Evolutionary conservation across 116 monocot genomes (phyloP).

Genomic region (Thalassia testudinum): DNA sequence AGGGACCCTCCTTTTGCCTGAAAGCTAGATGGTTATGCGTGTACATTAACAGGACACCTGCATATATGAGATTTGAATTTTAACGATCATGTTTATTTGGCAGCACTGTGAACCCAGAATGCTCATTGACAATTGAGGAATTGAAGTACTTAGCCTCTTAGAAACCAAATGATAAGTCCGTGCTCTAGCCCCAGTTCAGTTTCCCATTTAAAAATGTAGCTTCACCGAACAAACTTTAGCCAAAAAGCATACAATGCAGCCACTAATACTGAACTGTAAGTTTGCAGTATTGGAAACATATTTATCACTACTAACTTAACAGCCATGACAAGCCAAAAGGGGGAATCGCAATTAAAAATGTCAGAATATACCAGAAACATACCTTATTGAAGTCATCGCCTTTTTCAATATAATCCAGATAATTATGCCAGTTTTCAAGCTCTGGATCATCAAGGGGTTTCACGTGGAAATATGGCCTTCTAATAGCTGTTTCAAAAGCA

Average conservation of each 20-base stretch:
- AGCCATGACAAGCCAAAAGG: neutral
- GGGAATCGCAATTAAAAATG: conserved; percentile 1
- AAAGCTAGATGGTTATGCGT: conserved; percentile 87
- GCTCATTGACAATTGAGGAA: conserved; percentile 75
- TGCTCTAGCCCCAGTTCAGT: conserved; percentile 90
- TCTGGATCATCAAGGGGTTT: conserved; percentile 92
- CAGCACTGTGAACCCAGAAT: conserved; percentile 74
- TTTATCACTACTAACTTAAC: conserved; percentile 11
- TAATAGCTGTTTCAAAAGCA: conserved; percentile 93
- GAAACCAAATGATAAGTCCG: conserved; percentile 72
- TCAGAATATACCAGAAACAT: conserved; percentile 4
- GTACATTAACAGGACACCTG: conserved; percentile 97
- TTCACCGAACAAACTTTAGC: conserved; percentile 85
- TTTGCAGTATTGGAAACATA: conserved; percentile 18
- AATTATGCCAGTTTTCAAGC: conserved; percentile 99
- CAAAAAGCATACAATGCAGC: conserved; percentile 69
- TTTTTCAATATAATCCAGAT: conserved; percentile 91
- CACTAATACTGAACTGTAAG: conserved; percentile 71
- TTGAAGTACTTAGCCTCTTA: conserved; percentile 98
- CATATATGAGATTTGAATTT: conserved; percentile 95
- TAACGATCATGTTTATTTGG: conserved; percentile 38
- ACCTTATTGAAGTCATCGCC: conserved; percentile 96
- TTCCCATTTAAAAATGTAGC: conserved; percentile 79
- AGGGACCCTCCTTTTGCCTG: conserved; percentile 72
- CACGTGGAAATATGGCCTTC: conserved; percentile 98